Base-by-base conservation (phyloP, 495 filamentous ascomycete species). In the Tuber aestivum region DNA sequence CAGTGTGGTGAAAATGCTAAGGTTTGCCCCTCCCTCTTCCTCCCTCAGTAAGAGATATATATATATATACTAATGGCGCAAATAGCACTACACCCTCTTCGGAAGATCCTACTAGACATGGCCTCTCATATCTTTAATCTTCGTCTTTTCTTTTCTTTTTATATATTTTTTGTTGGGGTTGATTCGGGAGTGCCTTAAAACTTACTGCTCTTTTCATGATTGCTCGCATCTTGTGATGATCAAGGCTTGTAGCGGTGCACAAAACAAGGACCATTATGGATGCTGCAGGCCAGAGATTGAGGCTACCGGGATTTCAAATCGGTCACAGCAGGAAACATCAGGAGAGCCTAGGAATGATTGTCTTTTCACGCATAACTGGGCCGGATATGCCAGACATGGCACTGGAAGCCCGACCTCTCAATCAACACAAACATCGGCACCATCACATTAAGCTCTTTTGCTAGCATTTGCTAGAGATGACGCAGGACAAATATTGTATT, bases 1-100 rank as follows among this genome's bases (percentile, higher is more conserved):
- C 88, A 96, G 77, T 99, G 95, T 84, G 85, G 81, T 21, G 44
- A 76, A 68, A 74, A 83, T 37, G 82, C 82, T n/a, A 81, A 83
- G 78, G 81, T 79, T 77, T 74, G 38, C 75, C 35, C 27, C 23
- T 6, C 70, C 40, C 41, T 1, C 56, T 37, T 20, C 50, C 45
- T 71, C 48, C 38, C 1, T 41, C 3, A 0, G 71, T 10, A 18
- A 14, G 16, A 72, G 20, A 41, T 20, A 72, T 16, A 50, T 44
- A 65, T 79, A 48, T 21, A 50, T 44, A 65, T 79, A 48, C 70
- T 81, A 1, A 77, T 41, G 41, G 12, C 16, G 70, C 42, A 21
- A 74, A 72, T 70, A 82, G 81, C 81, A 82, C 41, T 82, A 82
- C 71, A 82, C 81, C 0, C 81, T 82, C 56, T 82, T 82, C 40